Evolutionary conservation across 371 early-diverging fungal species (phyloP).

Genomic region (Sporodiniella umbellata): DNA sequence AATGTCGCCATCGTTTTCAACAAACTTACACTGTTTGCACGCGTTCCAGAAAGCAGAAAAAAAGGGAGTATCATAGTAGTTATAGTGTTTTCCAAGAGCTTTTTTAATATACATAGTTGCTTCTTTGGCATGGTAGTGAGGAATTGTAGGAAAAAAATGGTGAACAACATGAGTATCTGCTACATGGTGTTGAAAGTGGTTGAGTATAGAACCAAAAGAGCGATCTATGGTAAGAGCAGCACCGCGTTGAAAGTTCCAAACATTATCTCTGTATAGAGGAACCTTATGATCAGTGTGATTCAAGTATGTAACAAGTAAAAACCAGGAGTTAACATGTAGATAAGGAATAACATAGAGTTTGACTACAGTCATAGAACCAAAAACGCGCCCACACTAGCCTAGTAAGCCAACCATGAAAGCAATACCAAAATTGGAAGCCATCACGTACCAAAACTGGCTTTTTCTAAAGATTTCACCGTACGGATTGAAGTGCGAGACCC

Average conservation of each 20-base stretch:
- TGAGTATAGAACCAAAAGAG: constrained; percentile 75
- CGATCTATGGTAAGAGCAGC: constrained; percentile 86
- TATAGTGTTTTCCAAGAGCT: constrained; percentile 74
- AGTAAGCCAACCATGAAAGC: constrained; percentile 50
- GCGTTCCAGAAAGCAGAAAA: constrained; percentile 62
- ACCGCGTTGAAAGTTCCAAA: constrained; percentile 86
- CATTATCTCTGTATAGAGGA: constrained; percentile 76
- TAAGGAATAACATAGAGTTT: constrained; percentile 88
- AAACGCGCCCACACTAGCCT: constrained; percentile 45
- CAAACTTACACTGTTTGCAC: constrained; percentile 68
- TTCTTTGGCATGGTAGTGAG: constrained; percentile 85
- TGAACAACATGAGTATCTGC: constrained; percentile 87
- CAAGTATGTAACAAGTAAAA: constrained; percentile 86
- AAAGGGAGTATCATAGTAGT: constrained; percentile 64
- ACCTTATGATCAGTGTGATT: constrained; percentile 84
- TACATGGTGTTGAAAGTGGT: constrained; percentile 80
- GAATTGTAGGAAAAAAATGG: constrained; percentile 88
- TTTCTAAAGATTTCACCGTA: constrained; percentile 70
- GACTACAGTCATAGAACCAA: constrained; percentile 57
- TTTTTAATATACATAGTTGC: constrained; percentile 76
- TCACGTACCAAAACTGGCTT: constrained; percentile 59
- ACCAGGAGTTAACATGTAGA: constrained; percentile 78
- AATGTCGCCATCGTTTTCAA: constrained; percentile 77
- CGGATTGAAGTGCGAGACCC: constrained; percentile 87
- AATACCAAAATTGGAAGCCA: constrained; percentile 71